Evolutionary conservation across 306 rosid species (phyloP), one percentile per base, ranked within the genome.

Genomic region (Comarum palustre): DNA sequence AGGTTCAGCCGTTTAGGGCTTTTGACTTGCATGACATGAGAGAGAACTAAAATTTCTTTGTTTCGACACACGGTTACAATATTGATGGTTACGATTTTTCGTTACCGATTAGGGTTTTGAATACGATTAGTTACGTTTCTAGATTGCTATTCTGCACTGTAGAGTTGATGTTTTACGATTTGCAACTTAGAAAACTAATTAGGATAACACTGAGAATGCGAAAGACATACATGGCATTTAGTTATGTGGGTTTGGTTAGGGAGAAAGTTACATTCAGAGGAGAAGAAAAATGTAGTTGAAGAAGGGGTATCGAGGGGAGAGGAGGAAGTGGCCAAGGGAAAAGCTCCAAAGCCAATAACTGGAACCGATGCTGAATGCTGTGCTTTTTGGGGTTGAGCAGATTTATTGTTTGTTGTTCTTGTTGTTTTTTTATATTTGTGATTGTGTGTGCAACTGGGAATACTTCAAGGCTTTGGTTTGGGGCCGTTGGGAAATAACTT

Each of bases 341-440:
- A 91, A 79, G 78, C 75, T 87, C 98, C 95, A 87, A 89, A 80
- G 78, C 76, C 75, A 76, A 82, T 68, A 80, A 87, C 97, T 70
- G 82, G 86, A 91, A 91, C 85, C 96, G 84, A 86, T 86, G 95
- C 86, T 42, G 60, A 81, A 77, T 81, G 86, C 78, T 43, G 51
- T 58, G 59, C 81, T 55, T 72, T 80, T 84, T 80, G 50, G 86
- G 89, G 84, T 55, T 68, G 64, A 75, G 76, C 77, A 72, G 84
- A 82, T 87, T 84, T 82, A 85, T 79, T 79, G 90, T 77, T 82
- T 84, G 84, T 71, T 83, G 84, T 87, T 81, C 84, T 83, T 84
- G 75, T 81, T 87, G 81, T 42, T 73, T 45, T 80, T 58, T 67
- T 78, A 65, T 74, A 39, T 58, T 27, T 41, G 77, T 77, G 43